These are phyloP conservation scores for Tieghemostelium lacteum DNA, from an alignment of 78 protist species.

Conservation along the genomic window DNA sequence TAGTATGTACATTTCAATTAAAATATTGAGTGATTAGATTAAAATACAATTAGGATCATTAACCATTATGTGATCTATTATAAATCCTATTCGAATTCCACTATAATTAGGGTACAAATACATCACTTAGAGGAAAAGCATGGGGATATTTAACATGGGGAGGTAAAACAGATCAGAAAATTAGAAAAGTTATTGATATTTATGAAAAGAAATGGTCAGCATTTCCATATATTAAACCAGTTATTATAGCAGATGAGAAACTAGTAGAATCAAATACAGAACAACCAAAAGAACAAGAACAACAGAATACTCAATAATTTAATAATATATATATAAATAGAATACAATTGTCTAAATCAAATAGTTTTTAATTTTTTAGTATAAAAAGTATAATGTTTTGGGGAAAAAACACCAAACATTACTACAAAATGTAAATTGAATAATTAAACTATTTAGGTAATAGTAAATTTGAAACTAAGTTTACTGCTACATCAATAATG, in stretches of 20 bases:
- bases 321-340: too few species aligned
- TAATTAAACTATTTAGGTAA: too few species aligned
- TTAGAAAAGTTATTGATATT: neutral
- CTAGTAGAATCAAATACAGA: neutral
- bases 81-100: neutral
- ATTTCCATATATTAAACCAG: constrained; percentile 18
- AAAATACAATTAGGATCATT: neutral
- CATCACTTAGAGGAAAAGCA: constrained; percentile 45
- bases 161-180: constrained; percentile 29
- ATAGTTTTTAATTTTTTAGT: too few species aligned
- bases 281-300: constrained; percentile 1
- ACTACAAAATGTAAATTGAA: too few species aligned
- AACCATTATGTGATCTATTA: neutral
- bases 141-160: constrained; percentile 66
- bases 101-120: neutral
- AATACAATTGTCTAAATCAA: too few species aligned
- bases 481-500: too few species aligned
- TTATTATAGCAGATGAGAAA: too few species aligned
- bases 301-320: too few species aligned
- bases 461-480: too few species aligned
- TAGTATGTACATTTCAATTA: constrained; percentile 13
- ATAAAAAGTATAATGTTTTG: too few species aligned
- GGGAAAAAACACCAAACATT: too few species aligned
- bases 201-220: constrained; percentile 43
- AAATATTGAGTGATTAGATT: neutral